Base-by-base conservation (phyloP, 768 basidiomycete genomes). In the Trametes villosa region DNA sequence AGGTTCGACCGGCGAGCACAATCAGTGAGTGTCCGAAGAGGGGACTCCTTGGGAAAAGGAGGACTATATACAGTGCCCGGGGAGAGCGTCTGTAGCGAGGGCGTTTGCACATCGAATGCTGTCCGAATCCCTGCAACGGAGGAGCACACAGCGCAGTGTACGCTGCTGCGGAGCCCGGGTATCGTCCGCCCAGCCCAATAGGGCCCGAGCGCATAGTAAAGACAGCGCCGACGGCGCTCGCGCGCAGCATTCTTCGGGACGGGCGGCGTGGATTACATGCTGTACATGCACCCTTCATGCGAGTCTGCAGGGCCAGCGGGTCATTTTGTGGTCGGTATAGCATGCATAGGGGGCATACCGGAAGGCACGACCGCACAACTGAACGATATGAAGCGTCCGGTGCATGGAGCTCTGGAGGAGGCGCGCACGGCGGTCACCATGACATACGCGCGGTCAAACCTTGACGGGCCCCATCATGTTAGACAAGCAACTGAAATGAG, bases 61-160 rank as follows among this genome's bases (percentile, higher is more conserved):
- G 12, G 50, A 15, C 36, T 54, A 54, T 54, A 44, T 54, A 44
- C 30, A 22, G 53, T 11, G 15, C 40, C 27, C 34, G 11, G 20
- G n/a, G n/a, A 33, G 20, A 18, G 30, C 53, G 61, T 26, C 67
- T 67, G 11, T 20, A 38, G 30, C 51, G 57, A 52, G 63, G 60
- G 13, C 33, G 30, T 38, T 57, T 61, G 15, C 22, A 38, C 6
- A 1, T n/a, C 18, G 15, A 44, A 44, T 31, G 41, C 53, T 54
- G 53, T 54, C 53, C 53, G 36, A 38, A 54, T 24, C 29, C 42
- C 30, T 54, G 53, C 27, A 45, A 31, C 41, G 41, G 41, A 29
- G n/a, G 20, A 20, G 13, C 42, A 30, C 29, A 12, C 41, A 45
- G 40, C 42, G 42, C 53, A 54, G 42, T 30, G n/a, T 38, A 30